Evolutionary conservation across 2,329 filamentous ascomycete species (phyloP).

Genomic region (Fusarium tanahbumbuense): DNA sequence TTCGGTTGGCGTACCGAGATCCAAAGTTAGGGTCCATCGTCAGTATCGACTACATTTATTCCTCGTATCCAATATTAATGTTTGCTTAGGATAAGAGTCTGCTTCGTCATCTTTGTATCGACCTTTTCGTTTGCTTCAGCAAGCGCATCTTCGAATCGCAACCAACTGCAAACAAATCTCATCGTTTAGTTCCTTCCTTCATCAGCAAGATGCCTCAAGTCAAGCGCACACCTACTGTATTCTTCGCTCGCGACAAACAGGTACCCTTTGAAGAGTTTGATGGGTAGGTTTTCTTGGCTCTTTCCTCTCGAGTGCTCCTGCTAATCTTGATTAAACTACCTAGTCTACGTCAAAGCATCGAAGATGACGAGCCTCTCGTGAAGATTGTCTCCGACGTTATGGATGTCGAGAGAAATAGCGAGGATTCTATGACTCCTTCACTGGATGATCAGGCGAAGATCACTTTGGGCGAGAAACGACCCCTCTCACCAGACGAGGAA

Average conservation of each 20-base stretch:
- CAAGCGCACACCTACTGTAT: conserved; percentile 24
- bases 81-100: background rate
- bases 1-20: background rate
- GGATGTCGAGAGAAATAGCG: conserved; percentile 17
- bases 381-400: conserved; percentile 20
- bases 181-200: background rate
- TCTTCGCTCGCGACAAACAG: conserved; percentile 38
- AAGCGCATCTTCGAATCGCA: background rate
- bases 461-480: conserved; percentile 4
- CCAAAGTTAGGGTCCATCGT: background rate
- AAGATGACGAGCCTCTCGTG: conserved; percentile 8
- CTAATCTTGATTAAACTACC: background rate
- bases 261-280: conserved; percentile 17
- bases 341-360: conserved; percentile 28
- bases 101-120: background rate
- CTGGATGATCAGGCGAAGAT: background rate
- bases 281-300: conserved; percentile 9
- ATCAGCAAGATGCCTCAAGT: conserved; percentile 27
- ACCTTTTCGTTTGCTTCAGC: background rate
- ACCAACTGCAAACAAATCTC: background rate
- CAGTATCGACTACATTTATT: background rate
- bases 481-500: conserved; percentile 1
- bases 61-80: background rate
- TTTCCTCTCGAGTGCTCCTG: accelerated
- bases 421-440: background rate